phyloP scores from a whole-genome alignment of 2,329 filamentous ascomycete species.

The Aulographum hederae region DNA sequence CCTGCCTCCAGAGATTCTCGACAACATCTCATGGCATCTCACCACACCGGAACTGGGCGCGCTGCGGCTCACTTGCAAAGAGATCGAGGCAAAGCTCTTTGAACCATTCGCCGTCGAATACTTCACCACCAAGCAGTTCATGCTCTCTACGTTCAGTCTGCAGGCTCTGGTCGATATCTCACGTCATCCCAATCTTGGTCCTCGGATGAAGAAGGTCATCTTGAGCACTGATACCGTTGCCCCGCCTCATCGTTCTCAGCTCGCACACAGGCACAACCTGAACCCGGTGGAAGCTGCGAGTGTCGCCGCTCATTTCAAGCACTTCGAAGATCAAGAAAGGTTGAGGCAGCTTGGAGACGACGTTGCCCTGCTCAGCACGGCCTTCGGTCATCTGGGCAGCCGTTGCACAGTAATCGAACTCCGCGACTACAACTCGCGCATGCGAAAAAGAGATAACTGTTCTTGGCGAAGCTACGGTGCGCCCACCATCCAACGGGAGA shows the following conservation, averaged over 20 bases:
- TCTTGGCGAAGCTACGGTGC: conserved; percentile 39
- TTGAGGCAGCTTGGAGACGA: conserved; percentile 27
- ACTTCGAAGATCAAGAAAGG: conserved; percentile 9
- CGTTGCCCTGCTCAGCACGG: conserved; percentile 35
- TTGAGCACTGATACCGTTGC: conserved; percentile 11
- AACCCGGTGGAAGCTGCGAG: background rate
- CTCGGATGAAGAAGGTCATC: conserved; percentile 32
- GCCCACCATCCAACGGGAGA: conserved; percentile 19
- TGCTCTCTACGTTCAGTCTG: conserved; percentile 39
- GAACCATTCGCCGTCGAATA: conserved; percentile 41
- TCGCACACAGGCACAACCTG: background rate
- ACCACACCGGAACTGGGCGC: conserved; percentile 35
- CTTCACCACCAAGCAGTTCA: conserved; percentile 49
- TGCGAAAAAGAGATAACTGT: conserved; percentile 29
- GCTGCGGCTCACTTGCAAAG: conserved; percentile 37
- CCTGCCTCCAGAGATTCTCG: conserved; percentile 40
- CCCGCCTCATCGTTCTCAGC: background rate
- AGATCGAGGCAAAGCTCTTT: conserved; percentile 35
- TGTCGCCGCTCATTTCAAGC: conserved; percentile 8
- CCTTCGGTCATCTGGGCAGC: conserved; percentile 35
- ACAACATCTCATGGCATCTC: conserved; percentile 34
- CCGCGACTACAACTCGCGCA: conserved; percentile 36
- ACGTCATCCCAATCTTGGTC: conserved; percentile 17
- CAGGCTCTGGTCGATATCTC: conserved; percentile 28
- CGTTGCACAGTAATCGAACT: conserved; percentile 39